Conservation (phyloP, 2,329 filamentous ascomycete species). For the Fusarium longipes region DNA sequence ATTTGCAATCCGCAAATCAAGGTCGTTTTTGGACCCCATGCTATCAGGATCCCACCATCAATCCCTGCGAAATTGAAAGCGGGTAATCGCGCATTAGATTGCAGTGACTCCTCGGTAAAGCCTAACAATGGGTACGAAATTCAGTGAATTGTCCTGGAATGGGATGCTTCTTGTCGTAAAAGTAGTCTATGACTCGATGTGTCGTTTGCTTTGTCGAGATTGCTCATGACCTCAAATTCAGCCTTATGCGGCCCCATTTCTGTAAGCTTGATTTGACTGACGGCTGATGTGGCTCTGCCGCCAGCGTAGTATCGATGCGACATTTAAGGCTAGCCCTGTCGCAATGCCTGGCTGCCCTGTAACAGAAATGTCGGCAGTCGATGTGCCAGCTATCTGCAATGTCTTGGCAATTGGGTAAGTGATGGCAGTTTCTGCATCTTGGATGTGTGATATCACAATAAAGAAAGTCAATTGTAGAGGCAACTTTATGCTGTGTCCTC, state of each 20-base stretch:
- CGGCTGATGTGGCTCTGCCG: background rate
- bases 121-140: background rate
- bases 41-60: background rate
- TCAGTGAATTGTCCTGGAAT: background rate
- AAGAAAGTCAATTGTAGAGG: background rate
- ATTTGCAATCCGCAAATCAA: conserved; percentile 29
- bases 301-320: background rate
- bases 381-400: background rate
- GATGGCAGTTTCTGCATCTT: background rate
- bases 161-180: background rate
- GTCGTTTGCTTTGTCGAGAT: too few relatives aligned
- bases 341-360: background rate
- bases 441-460: background rate
- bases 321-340: conserved; percentile 5
- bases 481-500: background rate
- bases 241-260: conserved; percentile 1
- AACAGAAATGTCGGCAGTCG: background rate
- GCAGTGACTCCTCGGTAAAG: background rate
- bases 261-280: background rate
- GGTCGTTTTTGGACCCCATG: conserved; percentile 7
- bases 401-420: background rate
- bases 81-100: conserved; percentile 3
- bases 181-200: rapidly evolving
- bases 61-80: conserved; percentile 10
- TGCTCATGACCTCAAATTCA: background rate